Percentiles rank a stretch among this genome's conserved stretches.
phyloP scores from a whole-genome alignment of 2,329 filamentous ascomycete species.

The Fusarium lateritium region DNA sequence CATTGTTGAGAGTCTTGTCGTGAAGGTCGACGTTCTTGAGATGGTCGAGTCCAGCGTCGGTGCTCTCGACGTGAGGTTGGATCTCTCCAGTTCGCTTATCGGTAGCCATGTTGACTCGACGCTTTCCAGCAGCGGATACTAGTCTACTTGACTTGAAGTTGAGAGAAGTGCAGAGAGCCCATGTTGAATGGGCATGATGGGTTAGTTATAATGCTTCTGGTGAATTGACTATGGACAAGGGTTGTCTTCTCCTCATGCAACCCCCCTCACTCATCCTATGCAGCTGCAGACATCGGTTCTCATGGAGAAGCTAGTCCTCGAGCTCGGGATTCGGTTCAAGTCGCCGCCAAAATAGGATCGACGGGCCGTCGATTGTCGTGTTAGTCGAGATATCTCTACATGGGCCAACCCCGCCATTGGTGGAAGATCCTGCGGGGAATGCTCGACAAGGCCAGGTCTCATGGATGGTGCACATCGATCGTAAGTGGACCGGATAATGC shows the following conservation, averaged over 20 bases:
- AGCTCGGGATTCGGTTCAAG: slow-evolving; percentile 16
- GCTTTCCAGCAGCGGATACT: slow-evolving; percentile 23
- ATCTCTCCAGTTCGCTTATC: slow-evolving; percentile 40
- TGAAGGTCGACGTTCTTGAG: slow-evolving; percentile 54
- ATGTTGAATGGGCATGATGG: slow-evolving; percentile 3
- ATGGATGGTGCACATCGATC: slow-evolving; percentile 19
- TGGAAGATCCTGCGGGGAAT: slow-evolving; percentile 46
- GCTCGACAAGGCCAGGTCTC: slow-evolving; percentile 8
- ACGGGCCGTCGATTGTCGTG: slow-evolving; percentile 40
- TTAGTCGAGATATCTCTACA: slow-evolving; percentile 15
- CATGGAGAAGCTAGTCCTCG: slow-evolving; percentile 6
- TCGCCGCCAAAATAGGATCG: slow-evolving; percentile 41
- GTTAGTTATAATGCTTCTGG: slow-evolving; percentile 26
- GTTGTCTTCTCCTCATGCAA: slow-evolving; percentile 25
- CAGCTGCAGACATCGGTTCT: neutral
- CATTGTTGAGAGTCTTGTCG: slow-evolving; percentile 57
- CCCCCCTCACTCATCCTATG: neutral
- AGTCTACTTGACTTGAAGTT: too few relatives aligned
- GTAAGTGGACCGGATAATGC: slow-evolving; percentile 46
- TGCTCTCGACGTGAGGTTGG: slow-evolving; percentile 51
- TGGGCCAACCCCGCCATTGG: slow-evolving; percentile 32
- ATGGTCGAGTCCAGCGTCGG: slow-evolving; percentile 50
- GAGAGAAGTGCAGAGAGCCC: neutral
- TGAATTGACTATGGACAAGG: slow-evolving; percentile 2
- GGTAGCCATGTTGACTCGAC: slow-evolving; percentile 39